Evolutionary conservation across 768 basidiomycete genomes (phyloP).

Genomic region (Trichaptum fuscoviolaceum): DNA sequence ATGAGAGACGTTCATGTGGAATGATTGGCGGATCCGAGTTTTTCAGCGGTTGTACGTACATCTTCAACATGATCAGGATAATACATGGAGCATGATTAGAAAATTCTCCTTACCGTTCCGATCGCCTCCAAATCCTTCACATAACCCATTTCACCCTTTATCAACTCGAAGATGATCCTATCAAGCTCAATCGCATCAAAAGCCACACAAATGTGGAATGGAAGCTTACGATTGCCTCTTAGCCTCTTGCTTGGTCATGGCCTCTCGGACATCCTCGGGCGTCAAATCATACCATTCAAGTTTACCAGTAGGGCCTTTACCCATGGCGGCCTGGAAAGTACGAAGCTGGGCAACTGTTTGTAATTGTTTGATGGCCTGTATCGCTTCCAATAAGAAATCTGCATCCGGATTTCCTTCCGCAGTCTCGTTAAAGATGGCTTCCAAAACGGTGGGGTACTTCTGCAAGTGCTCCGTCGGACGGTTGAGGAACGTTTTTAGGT

Average conservation of each 20-base stretch:
- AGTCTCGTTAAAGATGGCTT: slow-evolving; percentile 83
- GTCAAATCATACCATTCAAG: slow-evolving; percentile 93
- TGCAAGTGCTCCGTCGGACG: slow-evolving; percentile 79
- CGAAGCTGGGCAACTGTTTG: slow-evolving; percentile 77
- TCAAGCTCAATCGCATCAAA: slow-evolving; percentile 1
- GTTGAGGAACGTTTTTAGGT: slow-evolving; percentile 75
- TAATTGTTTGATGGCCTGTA: slow-evolving; percentile 76
- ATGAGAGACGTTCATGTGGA: slow-evolving; percentile 57
- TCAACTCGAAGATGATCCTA: slow-evolving; percentile 90
- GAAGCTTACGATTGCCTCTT: slow-evolving; percentile 77
- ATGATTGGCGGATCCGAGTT: slow-evolving; percentile 74
- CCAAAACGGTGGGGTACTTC: slow-evolving; percentile 78
- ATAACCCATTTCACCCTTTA: slow-evolving; percentile 94
- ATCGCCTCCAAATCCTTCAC: slow-evolving; percentile 89
- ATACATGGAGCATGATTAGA: not conserved
- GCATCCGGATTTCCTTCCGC: slow-evolving; percentile 73
- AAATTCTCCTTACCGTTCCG: slow-evolving; percentile 49
- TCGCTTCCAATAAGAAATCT: slow-evolving; percentile 79
- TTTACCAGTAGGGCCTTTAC: slow-evolving; percentile 70
- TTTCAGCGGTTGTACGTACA: slow-evolving; percentile 77
- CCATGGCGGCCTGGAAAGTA: slow-evolving; percentile 89
- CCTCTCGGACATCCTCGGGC: slow-evolving; percentile 53
- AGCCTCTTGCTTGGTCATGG: slow-evolving; percentile 64
- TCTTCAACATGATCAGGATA: slow-evolving; percentile 35
- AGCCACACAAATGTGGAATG: not conserved